A percentile compares a stretch with the other conserved stretches of the same genome.
Conservation (phyloP, 345 rosid genomes). For the Anacardium occidentale region DNA sequence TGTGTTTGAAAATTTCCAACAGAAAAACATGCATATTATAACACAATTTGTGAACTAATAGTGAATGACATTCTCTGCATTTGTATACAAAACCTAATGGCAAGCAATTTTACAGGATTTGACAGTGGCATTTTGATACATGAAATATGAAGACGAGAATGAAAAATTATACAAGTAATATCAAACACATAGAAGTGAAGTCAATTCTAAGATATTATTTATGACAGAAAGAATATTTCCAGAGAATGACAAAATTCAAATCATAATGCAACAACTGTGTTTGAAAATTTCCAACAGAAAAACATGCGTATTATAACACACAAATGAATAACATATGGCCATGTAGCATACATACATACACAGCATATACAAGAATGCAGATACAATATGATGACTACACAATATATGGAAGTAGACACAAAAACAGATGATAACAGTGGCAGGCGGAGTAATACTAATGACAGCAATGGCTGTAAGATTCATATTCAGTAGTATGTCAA, state of each 20-base stretch:
- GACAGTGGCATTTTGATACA: neutral
- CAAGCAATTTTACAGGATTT: neutral
- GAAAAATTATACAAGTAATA: neutral
- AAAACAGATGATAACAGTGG: neutral
- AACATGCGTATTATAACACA: neutral
- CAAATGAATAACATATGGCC: neutral
- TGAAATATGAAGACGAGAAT: too few relatives aligned
- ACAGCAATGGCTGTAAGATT: neutral
- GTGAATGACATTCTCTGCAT: neutral
- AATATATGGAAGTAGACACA: neutral
- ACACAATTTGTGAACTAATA: neutral
- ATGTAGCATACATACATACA: neutral
- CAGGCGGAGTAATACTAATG: neutral
- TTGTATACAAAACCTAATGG: neutral
- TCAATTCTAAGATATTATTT: neutral
- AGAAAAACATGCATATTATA: too few relatives aligned
- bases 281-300: neutral
- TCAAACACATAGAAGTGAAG: too few relatives aligned
- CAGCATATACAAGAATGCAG: neutral
- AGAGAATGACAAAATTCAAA: neutral
- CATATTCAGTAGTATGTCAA: slow-evolving; percentile 14
- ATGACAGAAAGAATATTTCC: neutral
- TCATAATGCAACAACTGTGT: neutral
- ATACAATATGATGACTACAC: neutral
- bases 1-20: neutral